Evolutionary conservation across 495 filamentous ascomycete genomes (phyloP).

Genomic region (Rostrohypoxylon terebratum): DNA sequence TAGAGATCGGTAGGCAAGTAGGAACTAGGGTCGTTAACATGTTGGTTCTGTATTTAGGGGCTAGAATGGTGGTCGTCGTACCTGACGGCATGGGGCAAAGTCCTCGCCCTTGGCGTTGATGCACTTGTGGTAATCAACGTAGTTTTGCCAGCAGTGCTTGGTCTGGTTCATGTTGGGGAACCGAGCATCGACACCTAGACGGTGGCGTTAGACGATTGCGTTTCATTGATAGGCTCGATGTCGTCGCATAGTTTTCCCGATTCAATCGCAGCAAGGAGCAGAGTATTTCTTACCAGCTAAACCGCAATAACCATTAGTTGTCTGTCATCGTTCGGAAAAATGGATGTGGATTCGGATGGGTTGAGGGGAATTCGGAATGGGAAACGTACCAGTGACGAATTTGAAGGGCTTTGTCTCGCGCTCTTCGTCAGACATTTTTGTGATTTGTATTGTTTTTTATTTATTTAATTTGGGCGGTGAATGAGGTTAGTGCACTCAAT

Average conservation of each 20-base stretch:
- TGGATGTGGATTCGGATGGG: constrained; percentile 25
- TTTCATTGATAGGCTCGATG: not conserved
- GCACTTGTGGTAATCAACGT: constrained; percentile 99
- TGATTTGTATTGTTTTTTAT: constrained; percentile 45
- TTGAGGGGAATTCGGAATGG: constrained; percentile 54
- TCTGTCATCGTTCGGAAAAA: constrained; percentile 36
- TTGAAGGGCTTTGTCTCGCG: constrained; percentile 99
- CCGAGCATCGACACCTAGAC: constrained; percentile 93
- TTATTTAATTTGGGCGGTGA: constrained; percentile 26
- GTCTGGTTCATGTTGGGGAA: constrained; percentile 98
- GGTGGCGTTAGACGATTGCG: constrained; percentile 37
- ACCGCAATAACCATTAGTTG: constrained; percentile 43
- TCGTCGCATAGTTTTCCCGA: constrained; percentile 32
- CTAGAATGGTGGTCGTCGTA: constrained; percentile 53
- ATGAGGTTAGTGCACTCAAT: constrained; percentile 44
- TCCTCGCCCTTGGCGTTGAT: constrained; percentile 98
- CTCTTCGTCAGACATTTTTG: constrained; percentile 89
- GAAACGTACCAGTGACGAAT: constrained; percentile 94
- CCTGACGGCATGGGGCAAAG: constrained; percentile 97
- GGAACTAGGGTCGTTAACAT: constrained; percentile 73
- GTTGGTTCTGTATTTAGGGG: constrained; percentile 18
- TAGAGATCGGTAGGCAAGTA: constrained; percentile 92
- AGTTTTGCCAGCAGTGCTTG: constrained; percentile 97
- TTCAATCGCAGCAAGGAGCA: constrained; percentile 16
- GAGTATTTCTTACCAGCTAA: constrained; percentile 61